Base-by-base conservation (phyloP, 2,329 filamentous ascomycete genomes). In the Colletotrichum sp. region DNA sequence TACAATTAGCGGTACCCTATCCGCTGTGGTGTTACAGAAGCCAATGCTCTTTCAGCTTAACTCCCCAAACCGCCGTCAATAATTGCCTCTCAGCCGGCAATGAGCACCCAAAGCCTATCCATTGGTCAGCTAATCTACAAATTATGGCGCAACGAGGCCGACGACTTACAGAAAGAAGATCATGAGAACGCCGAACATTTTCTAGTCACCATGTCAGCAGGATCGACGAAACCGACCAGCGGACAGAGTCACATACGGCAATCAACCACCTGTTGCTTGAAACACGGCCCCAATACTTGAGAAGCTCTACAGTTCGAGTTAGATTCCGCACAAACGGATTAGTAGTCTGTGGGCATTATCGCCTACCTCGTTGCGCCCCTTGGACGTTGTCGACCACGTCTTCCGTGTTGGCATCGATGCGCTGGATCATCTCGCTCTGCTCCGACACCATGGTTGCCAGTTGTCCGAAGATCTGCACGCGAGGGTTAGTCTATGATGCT, bases 361-460 rank as follows among this genome's bases (percentile, higher is more conserved):
- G 26, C 75, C 52, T 52, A 78, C 77, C 77, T 78, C 96, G 91
- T 84, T 99, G 97, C 8, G 97, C 97, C 21, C 97, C 97, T 82
- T 98, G 92, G n/a, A 99, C 96, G 81, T 99, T 99, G 82, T 99
- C 96, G 71, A 99, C 96, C 8, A 99, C 95, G 80, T 98, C 96
- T 82, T 99, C 97, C 2, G 96, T 98, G 85, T 99, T 98, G 79
- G 96, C 96, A 81, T 99, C 96, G 82, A 98, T 98, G 66, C 96
- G 91, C 85, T 99, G 95, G 79, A 99, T 98, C 94, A 98, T 98
- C 85, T 98, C 97, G 77, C 95, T 95, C 86, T 99, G 97, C 84
- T 99, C 96, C 71, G 94, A 95, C 34, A 99, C 97, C 97, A 99
- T 99, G 79, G 95, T 93, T 44, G 97, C 96, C 66, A 99, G 88